phyloP scores from a whole-genome alignment of 768 basidiomycete species.

The Candolleomyces aberdarensis region DNA sequence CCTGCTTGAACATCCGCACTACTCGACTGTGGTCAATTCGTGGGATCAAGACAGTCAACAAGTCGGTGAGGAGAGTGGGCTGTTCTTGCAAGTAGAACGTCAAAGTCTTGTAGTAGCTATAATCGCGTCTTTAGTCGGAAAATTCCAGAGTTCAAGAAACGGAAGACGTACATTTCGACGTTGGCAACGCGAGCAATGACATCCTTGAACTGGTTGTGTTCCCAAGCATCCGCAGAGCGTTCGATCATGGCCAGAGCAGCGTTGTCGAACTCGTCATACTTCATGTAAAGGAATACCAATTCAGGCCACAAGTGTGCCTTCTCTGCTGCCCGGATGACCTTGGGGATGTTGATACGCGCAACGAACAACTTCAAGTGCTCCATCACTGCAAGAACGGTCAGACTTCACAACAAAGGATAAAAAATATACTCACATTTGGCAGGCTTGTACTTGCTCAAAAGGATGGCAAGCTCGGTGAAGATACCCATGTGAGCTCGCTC shows the following conservation, averaged over 20 bases:
- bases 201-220: constrained; percentile 99
- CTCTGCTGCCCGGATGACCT: constrained; percentile 96
- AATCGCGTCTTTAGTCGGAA: constrained; percentile 9
- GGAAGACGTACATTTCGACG: constrained; percentile 78
- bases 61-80: constrained; percentile 89
- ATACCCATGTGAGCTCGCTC: constrained; percentile 99
- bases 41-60: constrained; percentile 87
- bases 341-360: constrained; percentile 96
- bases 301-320: constrained; percentile 98
- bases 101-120: constrained; percentile 90
- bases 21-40: constrained; percentile 95
- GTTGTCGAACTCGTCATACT: constrained; percentile 98
- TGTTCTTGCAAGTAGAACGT: constrained; percentile 95
- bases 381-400: constrained; percentile 64
- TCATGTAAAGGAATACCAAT: constrained; percentile 96
- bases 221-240: constrained; percentile 97
- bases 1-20: constrained; percentile 92
- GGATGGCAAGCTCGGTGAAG: constrained; percentile 89
- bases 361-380: constrained; percentile 97
- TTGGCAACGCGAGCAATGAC: constrained; percentile 95
- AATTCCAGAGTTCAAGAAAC: neutral
- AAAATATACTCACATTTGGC: constrained; percentile 67
- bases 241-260: constrained; percentile 99
- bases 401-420: constrained; percentile 1
- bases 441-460: constrained; percentile 94